A percentile compares a stretch with the other conserved stretches of the same genome.
These are phyloP conservation scores for Forsythia suspensa DNA, from an alignment of 257 asterid genomes.

Conservation along the genomic window DNA sequence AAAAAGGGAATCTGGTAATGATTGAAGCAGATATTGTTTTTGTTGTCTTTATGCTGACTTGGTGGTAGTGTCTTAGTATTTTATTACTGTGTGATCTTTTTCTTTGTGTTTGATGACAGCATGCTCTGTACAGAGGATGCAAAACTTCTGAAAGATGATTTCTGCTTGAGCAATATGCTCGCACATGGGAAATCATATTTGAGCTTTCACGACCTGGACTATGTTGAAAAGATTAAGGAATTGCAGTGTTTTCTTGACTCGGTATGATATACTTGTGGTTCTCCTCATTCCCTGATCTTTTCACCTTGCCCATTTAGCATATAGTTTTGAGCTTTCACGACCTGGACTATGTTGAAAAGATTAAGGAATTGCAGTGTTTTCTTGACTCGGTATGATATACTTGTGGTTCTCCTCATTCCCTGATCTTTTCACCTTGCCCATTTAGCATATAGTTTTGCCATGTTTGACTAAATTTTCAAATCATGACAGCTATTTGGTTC, in stretches of 20 bases:
- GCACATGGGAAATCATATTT: slow-evolving; percentile 15
- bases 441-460: neutral
- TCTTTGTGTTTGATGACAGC: slow-evolving; percentile 27
- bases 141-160: slow-evolving; percentile 8
- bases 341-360: slow-evolving; percentile 32
- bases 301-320: neutral
- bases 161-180: slow-evolving; percentile 9
- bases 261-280: slow-evolving; percentile 22
- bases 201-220: slow-evolving; percentile 25
- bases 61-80: neutral
- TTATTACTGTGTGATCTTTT: slow-evolving; percentile 3
- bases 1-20: neutral
- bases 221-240: slow-evolving; percentile 32
- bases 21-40: neutral
- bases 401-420: neutral
- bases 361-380: slow-evolving; percentile 28
- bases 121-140: slow-evolving; percentile 16
- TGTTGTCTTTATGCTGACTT: neutral
- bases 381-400: slow-evolving; percentile 33
- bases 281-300: neutral
- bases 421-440: neutral
- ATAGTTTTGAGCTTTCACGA: slow-evolving; percentile 11
- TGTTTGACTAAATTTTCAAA: neutral
- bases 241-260: slow-evolving; percentile 28
- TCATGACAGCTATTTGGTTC: neutral